phyloP scores from a whole-genome alignment of 2,329 filamentous ascomycete species.

The Fusarium stilboides region DNA sequence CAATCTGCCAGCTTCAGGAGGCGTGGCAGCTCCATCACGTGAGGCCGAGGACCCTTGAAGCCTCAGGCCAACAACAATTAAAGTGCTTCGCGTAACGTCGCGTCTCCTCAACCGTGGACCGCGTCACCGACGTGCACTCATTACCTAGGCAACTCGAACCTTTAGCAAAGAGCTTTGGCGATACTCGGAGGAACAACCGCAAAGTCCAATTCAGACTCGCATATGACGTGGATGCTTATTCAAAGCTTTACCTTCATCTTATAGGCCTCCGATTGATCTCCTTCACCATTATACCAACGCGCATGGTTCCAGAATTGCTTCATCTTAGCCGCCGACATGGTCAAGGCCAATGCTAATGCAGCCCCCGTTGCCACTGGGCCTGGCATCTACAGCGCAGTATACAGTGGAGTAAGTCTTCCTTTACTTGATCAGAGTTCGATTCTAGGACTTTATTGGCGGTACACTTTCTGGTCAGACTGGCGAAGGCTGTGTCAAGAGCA shows the following conservation, averaged over 20 bases:
- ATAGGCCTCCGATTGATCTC: slow-evolving; percentile 4
- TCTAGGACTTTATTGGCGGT: slow-evolving; percentile 3
- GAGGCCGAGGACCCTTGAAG: slow-evolving; percentile 30
- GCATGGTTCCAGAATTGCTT: slow-evolving; percentile 44
- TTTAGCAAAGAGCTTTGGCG: slow-evolving; percentile 41
- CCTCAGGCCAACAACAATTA: slow-evolving; percentile 57
- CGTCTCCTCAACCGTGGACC: slow-evolving; percentile 54
- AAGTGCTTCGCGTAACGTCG: slow-evolving; percentile 58
- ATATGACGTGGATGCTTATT: slow-evolving; percentile 16
- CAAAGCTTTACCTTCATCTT: slow-evolving; percentile 6
- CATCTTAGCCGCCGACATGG: slow-evolving; percentile 59
- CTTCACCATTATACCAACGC: slow-evolving; percentile 7
- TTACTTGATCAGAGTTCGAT: not conserved
- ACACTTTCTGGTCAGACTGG: not conserved
- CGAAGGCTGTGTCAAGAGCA: slow-evolving; percentile 7
- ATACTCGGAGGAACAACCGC: slow-evolving; percentile 24
- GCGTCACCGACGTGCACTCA: slow-evolving; percentile 58
- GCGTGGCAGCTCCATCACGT: slow-evolving; percentile 53
- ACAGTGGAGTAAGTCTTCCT: slow-evolving; percentile 72
- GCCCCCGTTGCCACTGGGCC: slow-evolving; percentile 54
- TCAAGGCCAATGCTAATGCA: slow-evolving; percentile 58
- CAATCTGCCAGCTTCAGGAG: slow-evolving; percentile 51
- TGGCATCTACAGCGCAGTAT: slow-evolving; percentile 78
- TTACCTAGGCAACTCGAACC: slow-evolving; percentile 50
- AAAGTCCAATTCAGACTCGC: slow-evolving; percentile 29